Conservation (phyloP, 352 stramenopile species). For the Phytopythium vexans region DNA sequence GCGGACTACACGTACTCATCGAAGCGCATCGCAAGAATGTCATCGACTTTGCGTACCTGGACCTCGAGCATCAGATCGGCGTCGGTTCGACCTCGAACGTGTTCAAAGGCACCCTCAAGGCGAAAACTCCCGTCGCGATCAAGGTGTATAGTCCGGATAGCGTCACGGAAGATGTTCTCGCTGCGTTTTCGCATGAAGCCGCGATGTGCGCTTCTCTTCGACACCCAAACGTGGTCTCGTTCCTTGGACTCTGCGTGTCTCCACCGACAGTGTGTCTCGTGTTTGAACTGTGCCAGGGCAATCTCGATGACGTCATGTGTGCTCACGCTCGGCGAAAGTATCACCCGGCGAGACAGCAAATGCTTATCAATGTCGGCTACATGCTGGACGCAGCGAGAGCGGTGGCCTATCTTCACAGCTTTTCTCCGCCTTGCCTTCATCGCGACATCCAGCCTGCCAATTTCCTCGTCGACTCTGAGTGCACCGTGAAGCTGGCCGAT, state of each 20-base stretch:
- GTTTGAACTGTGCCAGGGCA: constrained; percentile 49
- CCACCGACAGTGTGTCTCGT: constrained; percentile 63
- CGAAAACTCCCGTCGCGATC: constrained; percentile 33
- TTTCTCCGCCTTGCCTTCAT: constrained; percentile 39
- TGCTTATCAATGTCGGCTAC: constrained; percentile 32
- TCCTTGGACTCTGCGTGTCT: constrained; percentile 61
- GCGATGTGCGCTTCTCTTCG: constrained; percentile 42
- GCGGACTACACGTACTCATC: constrained; percentile 49
- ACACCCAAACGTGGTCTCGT: constrained; percentile 64
- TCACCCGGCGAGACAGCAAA: constrained; percentile 23
- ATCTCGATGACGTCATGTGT: constrained; percentile 29
- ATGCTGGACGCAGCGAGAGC: constrained; percentile 38
- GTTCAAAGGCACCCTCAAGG: constrained; percentile 41
- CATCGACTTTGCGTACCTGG: constrained; percentile 64
- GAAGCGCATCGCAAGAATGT: constrained; percentile 66
- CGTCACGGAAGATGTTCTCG: constrained; percentile 50
- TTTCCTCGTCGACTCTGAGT: constrained; percentile 31
- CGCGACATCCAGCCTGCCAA: constrained; percentile 37
- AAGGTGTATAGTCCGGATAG: constrained; percentile 60
- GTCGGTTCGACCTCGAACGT: constrained; percentile 40
- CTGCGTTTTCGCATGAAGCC: constrained; percentile 59
- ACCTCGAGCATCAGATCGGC: constrained; percentile 48
- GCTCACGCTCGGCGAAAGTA: constrained; percentile 14
- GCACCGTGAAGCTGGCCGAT: constrained; percentile 31
- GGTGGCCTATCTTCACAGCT: constrained; percentile 46